A percentile compares a stretch with the other conserved stretches of the same genome.
These are phyloP conservation scores for Lachancea sp. DNA, from an alignment of 805 yeast species.

Conservation along the genomic window DNA sequence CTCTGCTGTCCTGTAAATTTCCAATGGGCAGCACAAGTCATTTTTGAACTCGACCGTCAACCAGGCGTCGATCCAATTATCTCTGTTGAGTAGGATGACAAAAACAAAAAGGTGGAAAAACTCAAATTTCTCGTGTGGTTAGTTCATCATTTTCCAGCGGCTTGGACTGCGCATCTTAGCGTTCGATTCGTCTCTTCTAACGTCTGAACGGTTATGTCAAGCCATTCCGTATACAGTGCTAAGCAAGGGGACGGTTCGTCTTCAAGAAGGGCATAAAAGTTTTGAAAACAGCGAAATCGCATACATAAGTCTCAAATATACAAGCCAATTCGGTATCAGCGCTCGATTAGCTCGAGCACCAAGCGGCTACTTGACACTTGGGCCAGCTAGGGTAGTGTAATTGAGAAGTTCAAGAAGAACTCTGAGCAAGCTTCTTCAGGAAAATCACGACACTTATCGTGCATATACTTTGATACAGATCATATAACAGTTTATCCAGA, in stretches of 20 bases:
- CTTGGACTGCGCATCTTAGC: too few relatives aligned
- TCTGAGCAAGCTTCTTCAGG: too few relatives aligned
- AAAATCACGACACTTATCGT: background rate
- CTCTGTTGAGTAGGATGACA: too few relatives aligned
- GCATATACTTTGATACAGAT: background rate
- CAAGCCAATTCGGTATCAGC: background rate
- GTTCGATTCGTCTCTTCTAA: background rate
- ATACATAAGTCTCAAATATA: background rate
- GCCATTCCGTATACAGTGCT: background rate
- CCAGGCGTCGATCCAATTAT: too few relatives aligned
- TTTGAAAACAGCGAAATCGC: background rate
- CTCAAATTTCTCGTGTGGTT: too few relatives aligned
- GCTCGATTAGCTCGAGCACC: background rate
- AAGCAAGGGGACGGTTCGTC: slow-evolving; percentile 1
- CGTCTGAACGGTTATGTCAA: background rate
- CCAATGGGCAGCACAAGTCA: too few relatives aligned
- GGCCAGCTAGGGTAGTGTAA: background rate
- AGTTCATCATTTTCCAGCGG: too few relatives aligned
- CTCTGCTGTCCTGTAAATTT: too few relatives aligned
- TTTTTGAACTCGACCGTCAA: too few relatives aligned
- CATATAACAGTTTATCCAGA: too few relatives aligned
- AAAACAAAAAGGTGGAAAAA: too few relatives aligned
- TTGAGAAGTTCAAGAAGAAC: too few relatives aligned
- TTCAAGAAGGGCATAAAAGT: background rate
- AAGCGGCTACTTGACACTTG: background rate